phyloP scores from a whole-genome alignment of 768 basidiomycete species.

The Mycena rosella region DNA sequence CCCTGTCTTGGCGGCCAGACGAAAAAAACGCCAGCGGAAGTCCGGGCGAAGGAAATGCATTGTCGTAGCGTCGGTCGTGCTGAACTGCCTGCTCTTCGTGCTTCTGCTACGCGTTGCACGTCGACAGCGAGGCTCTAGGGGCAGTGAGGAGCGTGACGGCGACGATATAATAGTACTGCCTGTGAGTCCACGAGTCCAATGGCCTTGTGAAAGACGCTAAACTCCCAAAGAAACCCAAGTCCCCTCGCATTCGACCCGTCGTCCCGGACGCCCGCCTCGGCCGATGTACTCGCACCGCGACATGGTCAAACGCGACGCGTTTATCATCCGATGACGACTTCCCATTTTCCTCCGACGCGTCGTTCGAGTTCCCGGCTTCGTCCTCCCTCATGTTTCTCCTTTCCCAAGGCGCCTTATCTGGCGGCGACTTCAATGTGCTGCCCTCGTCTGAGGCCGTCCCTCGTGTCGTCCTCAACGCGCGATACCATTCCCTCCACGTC shows the following conservation, averaged over 20 bases:
- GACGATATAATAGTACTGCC: not conserved
- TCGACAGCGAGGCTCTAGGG: not conserved
- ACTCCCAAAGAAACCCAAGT: not conserved
- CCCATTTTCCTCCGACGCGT: slow-evolving; percentile 24
- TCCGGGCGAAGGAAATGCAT: slow-evolving; percentile 15
- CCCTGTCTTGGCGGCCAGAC: slow-evolving; percentile 13
- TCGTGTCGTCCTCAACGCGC: slow-evolving; percentile 29
- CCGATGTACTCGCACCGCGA: slow-evolving; percentile 25
- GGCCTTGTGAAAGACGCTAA: not conserved
- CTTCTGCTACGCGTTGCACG: slow-evolving; percentile 11
- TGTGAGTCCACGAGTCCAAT: not conserved
- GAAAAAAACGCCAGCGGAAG: slow-evolving; percentile 10
- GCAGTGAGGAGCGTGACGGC: not conserved
- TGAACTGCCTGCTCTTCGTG: slow-evolving; percentile 30
- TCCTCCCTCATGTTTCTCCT: slow-evolving; percentile 50
- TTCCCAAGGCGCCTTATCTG: slow-evolving; percentile 45
- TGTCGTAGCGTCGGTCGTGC: slow-evolving; percentile 12
- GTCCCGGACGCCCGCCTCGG: slow-evolving; percentile 24
- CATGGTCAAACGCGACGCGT: slow-evolving; percentile 30
- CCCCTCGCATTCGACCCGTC: slow-evolving; percentile 5
- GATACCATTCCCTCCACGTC: slow-evolving; percentile 21
- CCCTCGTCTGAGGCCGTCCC: slow-evolving; percentile 30
- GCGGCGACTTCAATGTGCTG: slow-evolving; percentile 33
- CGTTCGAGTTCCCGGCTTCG: slow-evolving; percentile 45
- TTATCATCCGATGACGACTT: slow-evolving; percentile 7